Conservation (phyloP, 495 filamentous ascomycete genomes). For the Aspergillus indologenus region DNA sequence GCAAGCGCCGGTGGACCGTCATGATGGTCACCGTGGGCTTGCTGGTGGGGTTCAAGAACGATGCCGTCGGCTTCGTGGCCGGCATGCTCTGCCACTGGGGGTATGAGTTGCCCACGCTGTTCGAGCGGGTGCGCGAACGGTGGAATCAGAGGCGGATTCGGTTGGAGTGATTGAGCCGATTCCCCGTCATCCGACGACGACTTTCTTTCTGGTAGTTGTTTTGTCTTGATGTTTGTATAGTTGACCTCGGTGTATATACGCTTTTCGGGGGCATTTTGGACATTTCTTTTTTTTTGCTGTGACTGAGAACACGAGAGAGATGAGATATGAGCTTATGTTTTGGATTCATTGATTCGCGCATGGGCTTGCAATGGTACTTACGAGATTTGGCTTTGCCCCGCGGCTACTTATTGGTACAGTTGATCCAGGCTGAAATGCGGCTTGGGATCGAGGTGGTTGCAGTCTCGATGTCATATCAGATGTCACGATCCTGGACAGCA, state of each 20-base stretch:
- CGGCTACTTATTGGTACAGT: not conserved
- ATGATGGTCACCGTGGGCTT: constrained; percentile 84
- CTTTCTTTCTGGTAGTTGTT: not conserved
- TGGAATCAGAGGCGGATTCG: constrained; percentile 36
- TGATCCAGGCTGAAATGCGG: no score
- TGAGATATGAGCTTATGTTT: not conserved
- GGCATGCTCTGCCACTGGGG: constrained; percentile 70
- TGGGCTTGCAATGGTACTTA: not conserved
- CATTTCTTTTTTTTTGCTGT: constrained; percentile 16
- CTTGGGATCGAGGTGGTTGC: no score
- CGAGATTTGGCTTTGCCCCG: not conserved
- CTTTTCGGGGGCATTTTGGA: not conserved
- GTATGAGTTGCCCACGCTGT: constrained; percentile 36
- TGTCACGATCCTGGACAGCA: no score
- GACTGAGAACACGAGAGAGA: not conserved
- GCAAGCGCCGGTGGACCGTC: constrained; percentile 70
- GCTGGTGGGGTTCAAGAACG: constrained; percentile 83
- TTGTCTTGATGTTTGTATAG: not conserved
- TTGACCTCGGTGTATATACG: not conserved
- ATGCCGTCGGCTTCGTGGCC: constrained; percentile 79
- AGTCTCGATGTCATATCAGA: no score
- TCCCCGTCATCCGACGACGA: no score
- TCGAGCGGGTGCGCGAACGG: constrained; percentile 25
- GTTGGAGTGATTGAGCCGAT: constrained; percentile 21
- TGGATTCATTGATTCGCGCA: not conserved